Conservation (phyloP, 2,329 filamentous ascomycete species). For the Periconia sp. region DNA sequence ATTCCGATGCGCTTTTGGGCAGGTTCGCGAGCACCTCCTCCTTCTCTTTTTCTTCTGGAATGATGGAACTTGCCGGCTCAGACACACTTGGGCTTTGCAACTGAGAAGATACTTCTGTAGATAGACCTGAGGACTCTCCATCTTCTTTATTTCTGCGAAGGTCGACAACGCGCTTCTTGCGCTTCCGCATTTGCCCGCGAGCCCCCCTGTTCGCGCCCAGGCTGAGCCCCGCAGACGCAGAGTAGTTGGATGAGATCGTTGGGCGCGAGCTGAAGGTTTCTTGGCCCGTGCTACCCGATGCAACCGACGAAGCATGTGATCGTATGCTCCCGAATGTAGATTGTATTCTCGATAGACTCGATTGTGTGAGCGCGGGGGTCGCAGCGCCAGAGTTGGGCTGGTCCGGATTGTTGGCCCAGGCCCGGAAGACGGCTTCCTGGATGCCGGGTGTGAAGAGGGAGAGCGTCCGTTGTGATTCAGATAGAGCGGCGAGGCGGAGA, state of each 20-base stretch:
- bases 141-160: conserved; percentile 65
- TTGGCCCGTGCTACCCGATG: conserved; percentile 50
- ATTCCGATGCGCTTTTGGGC: conserved; percentile 29
- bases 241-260: conserved; percentile 64
- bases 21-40: conserved; percentile 37
- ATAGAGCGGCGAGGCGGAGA: conserved; percentile 76
- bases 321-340: conserved; percentile 53
- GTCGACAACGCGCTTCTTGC: conserved; percentile 83
- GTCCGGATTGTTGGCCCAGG: conserved; percentile 82
- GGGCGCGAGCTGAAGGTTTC: conserved; percentile 62
- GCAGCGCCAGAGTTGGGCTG: conserved; percentile 58
- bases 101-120: conserved; percentile 54
- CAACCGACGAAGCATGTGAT: conserved; percentile 36
- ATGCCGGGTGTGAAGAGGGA: conserved; percentile 93
- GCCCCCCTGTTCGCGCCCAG: conserved; percentile 64
- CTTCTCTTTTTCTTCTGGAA: conserved; percentile 34
- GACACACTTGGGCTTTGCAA: conserved; percentile 59
- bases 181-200: conserved; percentile 67
- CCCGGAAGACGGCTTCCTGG: conserved; percentile 84
- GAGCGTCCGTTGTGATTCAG: conserved; percentile 84
- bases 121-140: conserved; percentile 51
- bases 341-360: conserved; percentile 50
- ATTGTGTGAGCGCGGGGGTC: conserved; percentile 46
- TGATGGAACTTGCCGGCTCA: conserved; percentile 50
- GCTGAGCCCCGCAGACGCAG: conserved; percentile 62